Evolutionary conservation across 352 stramenopile species (phyloP).

Genomic region (Globisporangium irregulare): DNA sequence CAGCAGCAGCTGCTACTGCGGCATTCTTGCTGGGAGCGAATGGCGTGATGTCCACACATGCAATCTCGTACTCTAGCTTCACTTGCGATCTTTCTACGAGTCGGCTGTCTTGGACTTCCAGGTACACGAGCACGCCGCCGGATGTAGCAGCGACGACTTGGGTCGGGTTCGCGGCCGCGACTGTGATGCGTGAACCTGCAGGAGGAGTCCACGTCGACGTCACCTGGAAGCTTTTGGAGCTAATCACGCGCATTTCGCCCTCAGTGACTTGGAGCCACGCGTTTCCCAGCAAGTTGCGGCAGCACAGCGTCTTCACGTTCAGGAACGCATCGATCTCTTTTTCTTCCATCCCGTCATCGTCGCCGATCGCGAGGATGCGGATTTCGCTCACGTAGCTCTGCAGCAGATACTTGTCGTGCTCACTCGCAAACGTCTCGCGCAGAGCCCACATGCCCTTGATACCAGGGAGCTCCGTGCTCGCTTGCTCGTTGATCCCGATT

Average conservation of each 20-base stretch:
- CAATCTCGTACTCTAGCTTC: slow-evolving; percentile 93
- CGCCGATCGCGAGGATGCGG: slow-evolving; percentile 92
- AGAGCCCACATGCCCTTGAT: slow-evolving; percentile 99
- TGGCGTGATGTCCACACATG: slow-evolving; percentile 90
- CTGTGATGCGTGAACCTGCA: slow-evolving; percentile 63
- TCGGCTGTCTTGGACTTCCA: slow-evolving; percentile 68
- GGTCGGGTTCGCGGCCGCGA: slow-evolving; percentile 84
- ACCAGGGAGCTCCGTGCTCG: slow-evolving; percentile 92
- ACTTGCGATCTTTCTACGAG: slow-evolving; percentile 62
- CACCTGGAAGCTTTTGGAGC: slow-evolving; percentile 55
- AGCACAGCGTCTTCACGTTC: slow-evolving; percentile 91
- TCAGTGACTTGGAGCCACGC: slow-evolving; percentile 95
- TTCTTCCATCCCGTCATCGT: slow-evolving; percentile 91
- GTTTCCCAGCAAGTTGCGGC: slow-evolving; percentile 89
- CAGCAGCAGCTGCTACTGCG: background rate
- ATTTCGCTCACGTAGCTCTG: slow-evolving; percentile 96
- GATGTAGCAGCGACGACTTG: slow-evolving; percentile 92
- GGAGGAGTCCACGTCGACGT: slow-evolving; percentile 80
- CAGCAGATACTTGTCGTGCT: slow-evolving; percentile 94
- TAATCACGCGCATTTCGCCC: slow-evolving; percentile 87
- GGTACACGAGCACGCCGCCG: slow-evolving; percentile 88
- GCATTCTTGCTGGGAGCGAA: slow-evolving; percentile 23
- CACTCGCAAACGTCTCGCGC: slow-evolving; percentile 76
- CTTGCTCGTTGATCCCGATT: slow-evolving; percentile 98
- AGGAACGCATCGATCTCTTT: slow-evolving; percentile 84